Base-by-base conservation (phyloP, 805 yeast genomes). In the Metschnikowia continentalis region DNA sequence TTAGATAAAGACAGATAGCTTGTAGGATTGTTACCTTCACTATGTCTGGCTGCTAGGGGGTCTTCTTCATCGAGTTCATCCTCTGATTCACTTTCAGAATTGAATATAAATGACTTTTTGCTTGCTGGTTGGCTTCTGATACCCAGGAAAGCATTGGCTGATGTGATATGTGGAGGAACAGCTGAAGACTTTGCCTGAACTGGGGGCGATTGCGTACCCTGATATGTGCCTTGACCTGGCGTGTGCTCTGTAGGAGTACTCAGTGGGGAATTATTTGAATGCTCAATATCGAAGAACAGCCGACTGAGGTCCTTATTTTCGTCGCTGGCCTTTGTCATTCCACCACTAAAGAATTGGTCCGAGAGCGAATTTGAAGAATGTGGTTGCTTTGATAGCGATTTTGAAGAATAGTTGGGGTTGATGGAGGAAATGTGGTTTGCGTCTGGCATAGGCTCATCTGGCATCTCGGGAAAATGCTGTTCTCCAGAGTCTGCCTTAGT, bases 1-100 rank as follows among this genome's bases (percentile, higher is more conserved):
- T 77, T 80, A 48, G 78, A 74, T 42, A 78, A 61, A 1, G 80
- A 71, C 20, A 78, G 74, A 54, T 71, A 77, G 48, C 78, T 75
- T 20, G 63, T 55, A 23, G 65, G 61, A 26, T 55, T 54, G 32
- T 47, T 48, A 19, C 47, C 58, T 7, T 49, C 49, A 7, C 42
- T 42, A 5, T 23, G 30, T 23, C 23, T 42, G 37, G 46, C 47
- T 26, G 50, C 37, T 35, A 51, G 32, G 39, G 48, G 48, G 17
- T 42, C 52, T 38, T 64, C 61, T 37, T 61, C 68, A 15, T 55
- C 54, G 48, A 50, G 62, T 55, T 62, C 77, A 54, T 57, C 71
- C 37, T 65, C 73, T 7, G 68, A 66, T 22, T 68, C 77, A 37
- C 66, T 60, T 17, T 68, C 76, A 10, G 72, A 66, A 47, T 68